Evolutionary conservation across 495 filamentous ascomycete genomes (phyloP), one percentile per base, ranked within the genome.

Genomic region (Clohesyomyces aquaticus): DNA sequence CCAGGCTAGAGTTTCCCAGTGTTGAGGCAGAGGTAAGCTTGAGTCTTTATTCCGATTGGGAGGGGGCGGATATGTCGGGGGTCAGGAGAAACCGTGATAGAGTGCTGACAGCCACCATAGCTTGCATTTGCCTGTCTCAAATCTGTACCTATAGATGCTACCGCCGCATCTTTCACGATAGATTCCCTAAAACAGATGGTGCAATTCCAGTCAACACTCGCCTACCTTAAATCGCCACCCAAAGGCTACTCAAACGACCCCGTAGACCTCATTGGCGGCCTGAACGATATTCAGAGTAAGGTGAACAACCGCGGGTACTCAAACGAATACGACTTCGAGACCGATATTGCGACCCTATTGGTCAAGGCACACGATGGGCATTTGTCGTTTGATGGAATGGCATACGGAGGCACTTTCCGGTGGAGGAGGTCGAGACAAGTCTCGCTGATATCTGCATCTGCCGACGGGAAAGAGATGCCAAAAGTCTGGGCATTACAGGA

Each of bases 321-420:
- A 0, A 71, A 71, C 61, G 69, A 73, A 49, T 67, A 67, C 52
- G 62, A 61, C 14, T 73, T 75, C 38, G 71, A 73, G 48, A 48
- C 61, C 14, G 71, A 72, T 61, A 64, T 75, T 28, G 59, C 68
- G 23, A 25, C 18, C 4, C 28, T 71, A 25, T 23, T 71, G 0
- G 47, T 25, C 3, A 60, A 65, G 59, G 69, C 69, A 1, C 65
- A 73, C 47, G 71, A 73, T 57, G 69, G 63, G 8, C 71, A 73
- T 56, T 28, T 67, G 8, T 43, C 22, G 1, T 71, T 67, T 27
- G 51, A 63, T 4, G 68, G 68, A 10, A 64, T 64, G 59, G 64
- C 61, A 41, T 71, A 50, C 38, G 29, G 35, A 25, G 68, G 68
- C 21, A 57, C 43, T 1, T 71, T 71, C 23, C 41, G 60, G 26